Evolutionary conservation across 176 grass and related monocot species (phyloP).

Genomic region (Eleusine coracana): DNA sequence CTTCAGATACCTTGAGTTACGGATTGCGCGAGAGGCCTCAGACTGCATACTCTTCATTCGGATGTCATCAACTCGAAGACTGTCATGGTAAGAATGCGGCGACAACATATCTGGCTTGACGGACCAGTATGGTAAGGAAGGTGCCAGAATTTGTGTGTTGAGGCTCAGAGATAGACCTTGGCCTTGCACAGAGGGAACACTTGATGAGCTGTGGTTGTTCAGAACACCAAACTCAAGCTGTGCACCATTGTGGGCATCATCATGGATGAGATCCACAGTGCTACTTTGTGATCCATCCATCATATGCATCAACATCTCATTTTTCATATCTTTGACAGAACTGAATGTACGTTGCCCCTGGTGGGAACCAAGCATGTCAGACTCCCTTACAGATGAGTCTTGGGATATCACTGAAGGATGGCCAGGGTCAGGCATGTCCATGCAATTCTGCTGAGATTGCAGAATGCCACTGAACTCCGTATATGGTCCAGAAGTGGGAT

Average conservation of each 20-base stretch:
- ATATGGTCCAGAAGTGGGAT: constrained; percentile 52
- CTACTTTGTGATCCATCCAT: constrained; percentile 47
- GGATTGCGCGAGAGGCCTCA: constrained; percentile 53
- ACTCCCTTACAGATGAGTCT: constrained; percentile 57
- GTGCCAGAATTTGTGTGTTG: constrained; percentile 69
- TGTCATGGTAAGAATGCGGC: constrained; percentile 59
- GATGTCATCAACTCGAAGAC: constrained; percentile 53
- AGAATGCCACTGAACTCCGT: constrained; percentile 65
- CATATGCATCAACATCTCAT: constrained; percentile 64
- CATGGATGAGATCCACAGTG: constrained; percentile 47
- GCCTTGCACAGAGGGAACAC: constrained; percentile 47
- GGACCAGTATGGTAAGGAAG: constrained; percentile 80
- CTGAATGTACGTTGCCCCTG: constrained; percentile 43
- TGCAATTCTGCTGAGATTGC: constrained; percentile 58
- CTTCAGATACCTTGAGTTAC: constrained; percentile 86
- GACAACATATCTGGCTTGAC: constrained; percentile 58
- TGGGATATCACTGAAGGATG: constrained; percentile 48
- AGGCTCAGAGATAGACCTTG: constrained; percentile 90
- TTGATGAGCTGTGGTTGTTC: constrained; percentile 56
- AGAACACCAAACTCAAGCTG: constrained; percentile 76
- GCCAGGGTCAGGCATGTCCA: constrained; percentile 50
- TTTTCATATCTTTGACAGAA: constrained; percentile 57
- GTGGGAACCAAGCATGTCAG: constrained; percentile 65
- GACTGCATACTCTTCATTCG: constrained; percentile 65
- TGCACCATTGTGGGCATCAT: constrained; percentile 46